Conservation (phyloP, 2,329 filamentous ascomycete species). For the Colletotrichum tamarilloi region DNA sequence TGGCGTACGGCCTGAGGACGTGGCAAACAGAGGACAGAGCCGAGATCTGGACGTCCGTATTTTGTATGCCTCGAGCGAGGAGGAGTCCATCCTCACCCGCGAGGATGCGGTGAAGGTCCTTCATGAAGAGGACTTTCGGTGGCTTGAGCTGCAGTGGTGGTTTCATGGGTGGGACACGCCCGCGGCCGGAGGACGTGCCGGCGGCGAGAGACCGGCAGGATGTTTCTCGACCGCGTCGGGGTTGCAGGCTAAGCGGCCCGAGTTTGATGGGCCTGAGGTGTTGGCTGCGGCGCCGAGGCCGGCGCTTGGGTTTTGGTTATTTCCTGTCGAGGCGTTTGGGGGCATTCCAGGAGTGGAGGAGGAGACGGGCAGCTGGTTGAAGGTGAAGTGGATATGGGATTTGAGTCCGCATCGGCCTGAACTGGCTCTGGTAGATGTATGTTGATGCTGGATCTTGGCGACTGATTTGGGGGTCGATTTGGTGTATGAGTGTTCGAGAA, state of each 20-base stretch:
- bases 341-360: neutral
- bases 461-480: neutral
- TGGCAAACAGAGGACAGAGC: neutral
- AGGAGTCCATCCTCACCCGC: neutral
- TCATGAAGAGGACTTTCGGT: constrained; percentile 27
- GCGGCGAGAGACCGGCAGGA: constrained; percentile 7
- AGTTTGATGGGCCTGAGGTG: constrained; percentile 10
- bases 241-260: neutral
- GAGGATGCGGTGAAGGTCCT: constrained; percentile 2
- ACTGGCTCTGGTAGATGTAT: constrained; percentile 8
- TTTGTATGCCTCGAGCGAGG: constrained; percentile 1
- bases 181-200: neutral
- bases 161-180: constrained; percentile 24
- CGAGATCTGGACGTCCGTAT: constrained; percentile 13
- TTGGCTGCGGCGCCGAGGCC: constrained; percentile 23
- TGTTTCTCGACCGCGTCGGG: constrained; percentile 15
- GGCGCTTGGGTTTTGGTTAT: constrained; percentile 31
- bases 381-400: neutral
- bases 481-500: neutral
- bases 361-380: neutral
- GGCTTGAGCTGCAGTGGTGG: constrained; percentile 26
- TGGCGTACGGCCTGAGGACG: neutral
- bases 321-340: constrained; percentile 6
- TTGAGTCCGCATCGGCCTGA: constrained; percentile 15
- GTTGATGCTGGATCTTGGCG: neutral